A percentile compares a stretch with the other conserved stretches of the same genome.
These are phyloP conservation scores for Cryptosporidium muris DNA, from an alignment of 169 alveolate species.

Conservation along the genomic window DNA sequence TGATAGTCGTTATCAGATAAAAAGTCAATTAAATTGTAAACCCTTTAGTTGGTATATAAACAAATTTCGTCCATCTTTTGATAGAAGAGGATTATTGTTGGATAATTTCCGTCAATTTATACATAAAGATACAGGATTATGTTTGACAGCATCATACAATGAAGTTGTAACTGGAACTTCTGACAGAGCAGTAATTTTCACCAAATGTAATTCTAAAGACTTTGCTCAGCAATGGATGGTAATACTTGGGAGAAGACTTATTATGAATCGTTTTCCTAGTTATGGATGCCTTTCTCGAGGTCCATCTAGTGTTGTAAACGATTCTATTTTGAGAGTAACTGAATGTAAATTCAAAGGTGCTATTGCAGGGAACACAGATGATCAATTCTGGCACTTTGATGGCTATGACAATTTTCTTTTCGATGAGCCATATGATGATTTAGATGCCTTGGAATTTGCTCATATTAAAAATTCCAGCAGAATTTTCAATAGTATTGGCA, in stretches of 20 bases:
- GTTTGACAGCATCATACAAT: conserved; percentile 46
- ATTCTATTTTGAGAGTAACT: conserved; percentile 42
- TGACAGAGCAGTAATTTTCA: conserved; percentile 48
- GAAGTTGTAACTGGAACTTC: conserved; percentile 62
- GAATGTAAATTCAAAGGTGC: conserved; percentile 43
- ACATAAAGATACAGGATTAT: conserved; percentile 50
- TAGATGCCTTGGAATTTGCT: conserved; percentile 6
- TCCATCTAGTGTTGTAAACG: conserved; percentile 49
- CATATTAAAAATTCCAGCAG: conserved; percentile 33
- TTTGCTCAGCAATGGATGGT: conserved; percentile 42
- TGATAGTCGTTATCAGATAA: conserved; percentile 22
- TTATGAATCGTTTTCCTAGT: conserved; percentile 14
- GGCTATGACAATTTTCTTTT: conserved; percentile 14
- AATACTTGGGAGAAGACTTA: conserved; percentile 41
- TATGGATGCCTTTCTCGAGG: conserved; percentile 65
- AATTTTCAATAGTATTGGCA: neutral
- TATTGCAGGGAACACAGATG: conserved; percentile 29
- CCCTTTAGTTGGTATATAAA: conserved; percentile 72
- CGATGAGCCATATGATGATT: conserved; percentile 14
- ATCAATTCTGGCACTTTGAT: conserved; percentile 50
- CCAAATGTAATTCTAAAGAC: conserved; percentile 19
- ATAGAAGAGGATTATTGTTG: conserved; percentile 40
- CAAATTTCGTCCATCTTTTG: conserved; percentile 63
- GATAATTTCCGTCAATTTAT: conserved; percentile 51
- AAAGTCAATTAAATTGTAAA: conserved; percentile 44